Conservation (phyloP, 2,329 filamentous ascomycete genomes). For the Colletotrichum simmondsii region DNA sequence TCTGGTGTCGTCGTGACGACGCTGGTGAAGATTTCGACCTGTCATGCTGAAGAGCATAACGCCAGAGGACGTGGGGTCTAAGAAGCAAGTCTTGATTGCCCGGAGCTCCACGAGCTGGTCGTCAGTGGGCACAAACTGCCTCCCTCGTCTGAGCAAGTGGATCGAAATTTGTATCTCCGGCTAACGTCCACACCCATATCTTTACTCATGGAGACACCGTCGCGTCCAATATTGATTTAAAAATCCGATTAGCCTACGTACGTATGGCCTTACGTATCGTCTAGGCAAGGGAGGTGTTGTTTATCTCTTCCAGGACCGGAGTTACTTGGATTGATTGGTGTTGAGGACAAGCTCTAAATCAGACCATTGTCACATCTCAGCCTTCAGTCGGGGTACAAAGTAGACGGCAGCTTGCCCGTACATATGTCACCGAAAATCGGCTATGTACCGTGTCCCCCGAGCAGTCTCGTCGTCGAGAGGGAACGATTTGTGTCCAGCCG, state of each 20-base stretch:
- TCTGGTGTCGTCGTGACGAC: neutral
- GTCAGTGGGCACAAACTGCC: neutral
- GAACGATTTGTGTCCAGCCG: neutral
- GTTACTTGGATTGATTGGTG: neutral
- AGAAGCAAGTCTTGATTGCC: neutral
- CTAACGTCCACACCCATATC: constrained; percentile 14
- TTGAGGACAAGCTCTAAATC: neutral
- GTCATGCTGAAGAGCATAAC: neutral
- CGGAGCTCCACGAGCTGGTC: neutral
- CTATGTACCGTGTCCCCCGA: too few species aligned
- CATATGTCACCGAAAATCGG: too few species aligned
- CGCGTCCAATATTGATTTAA: neutral
- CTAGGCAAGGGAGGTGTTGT: neutral
- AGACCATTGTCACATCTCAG: neutral
- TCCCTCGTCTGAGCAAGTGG: constrained; percentile 20
- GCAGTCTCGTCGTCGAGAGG: neutral
- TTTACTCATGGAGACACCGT: neutral
- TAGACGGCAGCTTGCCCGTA: too few species aligned
- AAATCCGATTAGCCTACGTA: neutral
- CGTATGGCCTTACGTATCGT: neutral
- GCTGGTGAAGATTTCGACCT: neutral
- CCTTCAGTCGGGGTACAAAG: too few species aligned
- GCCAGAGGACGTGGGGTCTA: constrained; percentile 9
- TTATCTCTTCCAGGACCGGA: neutral
- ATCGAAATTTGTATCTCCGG: constrained; percentile 28